A percentile compares a stretch with the other conserved stretches of the same genome.
These are phyloP conservation scores for Fusarium humuli DNA, from an alignment of 2,329 filamentous ascomycete species.

Conservation along the genomic window DNA sequence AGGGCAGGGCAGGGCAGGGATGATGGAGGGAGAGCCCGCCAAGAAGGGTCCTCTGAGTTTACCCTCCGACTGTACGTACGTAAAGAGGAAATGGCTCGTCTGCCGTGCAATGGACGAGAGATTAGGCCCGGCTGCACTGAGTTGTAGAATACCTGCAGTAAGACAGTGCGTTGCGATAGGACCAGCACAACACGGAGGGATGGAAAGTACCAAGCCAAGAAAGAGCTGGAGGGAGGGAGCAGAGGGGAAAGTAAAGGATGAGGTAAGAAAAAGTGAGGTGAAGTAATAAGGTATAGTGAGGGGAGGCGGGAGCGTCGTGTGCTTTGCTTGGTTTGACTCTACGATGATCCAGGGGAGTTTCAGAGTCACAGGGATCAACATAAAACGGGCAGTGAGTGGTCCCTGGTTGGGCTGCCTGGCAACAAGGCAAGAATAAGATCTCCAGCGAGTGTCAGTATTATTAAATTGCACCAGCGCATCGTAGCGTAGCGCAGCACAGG, in stretches of 20 bases:
- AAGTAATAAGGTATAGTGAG: conserved; percentile 4
- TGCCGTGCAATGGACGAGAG: conserved; percentile 2
- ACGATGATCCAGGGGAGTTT: conserved; percentile 46
- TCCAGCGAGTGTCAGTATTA: conserved; percentile 20
- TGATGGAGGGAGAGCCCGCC: conserved; percentile 30
- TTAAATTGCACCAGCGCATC: not conserved
- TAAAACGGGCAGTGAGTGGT: conserved; percentile 31
- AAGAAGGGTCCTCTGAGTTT: conserved; percentile 34
- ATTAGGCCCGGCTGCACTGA: not conserved
- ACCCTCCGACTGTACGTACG: conserved; percentile 1
- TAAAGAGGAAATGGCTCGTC: conserved; percentile 10
- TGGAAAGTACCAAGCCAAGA: conserved; percentile 1
- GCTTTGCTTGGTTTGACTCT: conserved; percentile 10
- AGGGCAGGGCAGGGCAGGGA: conserved; percentile 26
- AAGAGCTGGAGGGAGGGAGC: conserved; percentile 9
- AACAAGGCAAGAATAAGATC: conserved; percentile 19
- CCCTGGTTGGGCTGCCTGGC: conserved; percentile 21
- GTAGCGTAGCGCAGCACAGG: not conserved
- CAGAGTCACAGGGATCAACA: conserved; percentile 47
- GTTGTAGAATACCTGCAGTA: conserved; percentile 3
- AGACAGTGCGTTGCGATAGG: conserved; percentile 12
- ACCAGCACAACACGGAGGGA: conserved; percentile 8
- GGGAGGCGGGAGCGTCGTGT: conserved; percentile 18
- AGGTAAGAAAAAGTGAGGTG: conserved; percentile 23
- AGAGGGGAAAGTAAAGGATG: conserved; percentile 20